A percentile compares a stretch with the other conserved stretches of the same genome.
These are phyloP conservation scores for Chrysoporthe austroafricana DNA, from an alignment of 2,329 filamentous ascomycete species.

Conservation along the genomic window DNA sequence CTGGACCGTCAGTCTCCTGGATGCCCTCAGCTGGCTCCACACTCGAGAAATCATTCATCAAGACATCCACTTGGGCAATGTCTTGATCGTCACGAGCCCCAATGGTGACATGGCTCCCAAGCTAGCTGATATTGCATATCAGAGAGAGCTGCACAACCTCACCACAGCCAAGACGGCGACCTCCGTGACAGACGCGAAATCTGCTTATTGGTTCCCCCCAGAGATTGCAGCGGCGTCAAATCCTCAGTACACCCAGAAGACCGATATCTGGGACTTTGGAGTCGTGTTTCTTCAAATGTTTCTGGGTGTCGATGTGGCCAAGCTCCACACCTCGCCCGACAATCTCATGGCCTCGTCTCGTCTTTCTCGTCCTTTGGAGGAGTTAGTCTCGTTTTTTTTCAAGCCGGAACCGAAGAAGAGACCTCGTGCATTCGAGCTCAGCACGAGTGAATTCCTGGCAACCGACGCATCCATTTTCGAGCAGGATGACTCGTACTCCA, in stretches of 20 bases:
- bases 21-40: conserved; percentile 86
- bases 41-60: conserved; percentile 83
- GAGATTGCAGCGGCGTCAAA: conserved; percentile 70
- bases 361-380: conserved; percentile 75
- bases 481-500: conserved; percentile 46
- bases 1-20: conserved; percentile 90
- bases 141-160: conserved; percentile 68
- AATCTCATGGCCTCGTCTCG: conserved; percentile 72
- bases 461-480: conserved; percentile 65
- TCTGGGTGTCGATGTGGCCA: conserved; percentile 77
- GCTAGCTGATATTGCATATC: conserved; percentile 74
- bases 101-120: conserved; percentile 74
- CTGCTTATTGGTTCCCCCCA: conserved; percentile 81
- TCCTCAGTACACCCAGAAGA: conserved; percentile 72
- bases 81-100: conserved; percentile 73
- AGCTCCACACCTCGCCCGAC: conserved; percentile 78
- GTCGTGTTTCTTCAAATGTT: conserved; percentile 93
- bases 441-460: conserved; percentile 67
- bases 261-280: conserved; percentile 94
- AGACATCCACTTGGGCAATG: conserved; percentile 77
- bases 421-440: conserved; percentile 76
- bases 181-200: conserved; percentile 65
- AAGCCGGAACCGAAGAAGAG: conserved; percentile 82
- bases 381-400: conserved; percentile 84
- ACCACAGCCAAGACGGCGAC: conserved; percentile 56